Conservation (phyloP, 148 eudicot species). For the Salicornia ramosissima region DNA sequence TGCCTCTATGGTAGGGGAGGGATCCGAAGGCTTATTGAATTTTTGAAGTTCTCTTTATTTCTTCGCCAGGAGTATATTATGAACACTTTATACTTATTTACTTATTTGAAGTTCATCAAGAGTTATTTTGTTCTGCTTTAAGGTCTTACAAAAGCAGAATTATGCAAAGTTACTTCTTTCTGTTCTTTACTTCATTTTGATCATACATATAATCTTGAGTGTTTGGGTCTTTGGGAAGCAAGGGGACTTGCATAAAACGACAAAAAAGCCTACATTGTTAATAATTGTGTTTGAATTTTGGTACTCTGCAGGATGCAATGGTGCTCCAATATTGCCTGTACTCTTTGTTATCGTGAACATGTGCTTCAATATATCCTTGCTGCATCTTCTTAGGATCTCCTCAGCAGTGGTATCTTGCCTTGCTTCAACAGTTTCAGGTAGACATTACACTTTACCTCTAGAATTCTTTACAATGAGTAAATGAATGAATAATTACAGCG, state of each 20-base stretch:
- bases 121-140: not conserved
- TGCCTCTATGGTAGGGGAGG: not conserved
- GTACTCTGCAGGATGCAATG: constrained; percentile 66
- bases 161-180: not conserved
- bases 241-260: not conserved
- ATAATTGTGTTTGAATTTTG: constrained; percentile 16
- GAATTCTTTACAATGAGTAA: not conserved
- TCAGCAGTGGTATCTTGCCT: constrained; percentile 92
- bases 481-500: no score
- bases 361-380: constrained; percentile 82
- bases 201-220: not conserved
- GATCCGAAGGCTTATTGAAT: no score
- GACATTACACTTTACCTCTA: not conserved
- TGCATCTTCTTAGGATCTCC: constrained; percentile 86
- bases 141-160: not conserved
- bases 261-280: not conserved
- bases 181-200: not conserved
- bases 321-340: constrained; percentile 86
- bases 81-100: not conserved
- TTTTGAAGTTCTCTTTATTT: not conserved
- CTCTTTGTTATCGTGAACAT: constrained; percentile 86
- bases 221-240: not conserved
- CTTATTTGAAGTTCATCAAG: not conserved
- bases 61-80: not conserved
- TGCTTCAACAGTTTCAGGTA: constrained; percentile 92